Evolutionary conservation across 2,329 filamentous ascomycete species (phyloP), one percentile per base, ranked within the genome.

Genomic region (Chrysoporthe austroafricana): DNA sequence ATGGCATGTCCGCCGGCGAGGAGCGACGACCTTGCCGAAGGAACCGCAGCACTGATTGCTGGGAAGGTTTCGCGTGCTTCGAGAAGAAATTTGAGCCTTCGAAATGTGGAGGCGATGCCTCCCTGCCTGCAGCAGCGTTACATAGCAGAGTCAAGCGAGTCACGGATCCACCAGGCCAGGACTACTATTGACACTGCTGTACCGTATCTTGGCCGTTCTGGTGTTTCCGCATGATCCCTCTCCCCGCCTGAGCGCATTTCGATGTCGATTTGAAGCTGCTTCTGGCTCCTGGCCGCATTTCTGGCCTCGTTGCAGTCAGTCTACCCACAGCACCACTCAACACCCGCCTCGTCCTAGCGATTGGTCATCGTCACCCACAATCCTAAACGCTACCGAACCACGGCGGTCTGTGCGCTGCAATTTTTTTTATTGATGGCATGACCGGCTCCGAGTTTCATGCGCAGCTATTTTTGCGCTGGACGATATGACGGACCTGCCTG

Each of bases 51-150:
- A 62, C 59, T 57, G 50, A 16, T 64, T 50, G 50, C 63, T 48
- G n/a, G 58, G 60, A 63, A 48, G 67, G 67, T 69, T 66, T 66
- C 67, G 64, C 60, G 66, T 66, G 67, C 67, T 69, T 69, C 67
- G 63, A 69, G 67, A 69, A 69, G 66, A 63, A 66, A 63, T 39
- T 57, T 66, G 57, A 52, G 52, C 43, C 64, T 69, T 66, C 67
- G 18, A 63, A 66, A 13, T 50, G 67, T 69, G 67, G 67, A 54
- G 61, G 13, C 14, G 43, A 50, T 32, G 44, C 44, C 5, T 54
- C 48, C 61, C 36, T 54, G 61, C 61, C 36, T 54, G 61, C 61
- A 43, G 34, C 36, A 26, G 52, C 54, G 21, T 67, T 52, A 63
- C 26, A 54, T 63, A 16, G 46, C 54, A 69, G 56, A 54, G 26